Evolutionary conservation across 768 basidiomycete species (phyloP).

Genomic region (Auriscalpium orientale): DNA sequence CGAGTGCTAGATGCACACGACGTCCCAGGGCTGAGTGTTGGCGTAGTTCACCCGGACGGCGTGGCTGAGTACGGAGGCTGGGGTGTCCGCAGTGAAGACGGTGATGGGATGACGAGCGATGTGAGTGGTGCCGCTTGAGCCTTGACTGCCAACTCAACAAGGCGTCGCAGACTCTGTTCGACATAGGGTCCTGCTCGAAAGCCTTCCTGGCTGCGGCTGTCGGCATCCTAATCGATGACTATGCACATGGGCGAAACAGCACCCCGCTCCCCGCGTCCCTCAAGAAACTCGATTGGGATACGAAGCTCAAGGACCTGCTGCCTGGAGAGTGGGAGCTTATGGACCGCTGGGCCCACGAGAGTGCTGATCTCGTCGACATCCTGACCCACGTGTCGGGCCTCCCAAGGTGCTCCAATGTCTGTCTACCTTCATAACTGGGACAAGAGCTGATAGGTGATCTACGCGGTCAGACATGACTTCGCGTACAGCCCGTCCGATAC

Average conservation of each 20-base stretch:
- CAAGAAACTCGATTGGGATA: neutral
- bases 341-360: slow-evolving; percentile 26
- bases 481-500: slow-evolving; percentile 2
- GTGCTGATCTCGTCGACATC: slow-evolving; percentile 24
- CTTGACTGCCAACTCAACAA: neutral
- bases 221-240: slow-evolving; percentile 7
- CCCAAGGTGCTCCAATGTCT: slow-evolving; percentile 14
- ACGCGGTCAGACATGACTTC: slow-evolving; percentile 3
- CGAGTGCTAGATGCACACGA: neutral
- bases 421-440: neutral
- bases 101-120: slow-evolving; percentile 8
- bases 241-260: slow-evolving; percentile 1
- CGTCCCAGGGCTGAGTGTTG: slow-evolving; percentile 6
- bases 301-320: slow-evolving; percentile 1
- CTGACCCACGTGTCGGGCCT: slow-evolving; percentile 28
- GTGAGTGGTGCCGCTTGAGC: neutral
- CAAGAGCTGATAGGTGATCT: neutral
- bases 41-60: neutral
- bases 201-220: slow-evolving; percentile 3
- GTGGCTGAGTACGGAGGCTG: slow-evolving; percentile 3
- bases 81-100: slow-evolving; percentile 7
- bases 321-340: slow-evolving; percentile 26
- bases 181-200: slow-evolving; percentile 6
- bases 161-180: slow-evolving; percentile 1
- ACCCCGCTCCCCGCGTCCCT: slow-evolving; percentile 1